These are phyloP conservation scores for Trichosanthes truncata DNA, from an alignment of 306 rosid genomes.

Conservation along the genomic window DNA sequence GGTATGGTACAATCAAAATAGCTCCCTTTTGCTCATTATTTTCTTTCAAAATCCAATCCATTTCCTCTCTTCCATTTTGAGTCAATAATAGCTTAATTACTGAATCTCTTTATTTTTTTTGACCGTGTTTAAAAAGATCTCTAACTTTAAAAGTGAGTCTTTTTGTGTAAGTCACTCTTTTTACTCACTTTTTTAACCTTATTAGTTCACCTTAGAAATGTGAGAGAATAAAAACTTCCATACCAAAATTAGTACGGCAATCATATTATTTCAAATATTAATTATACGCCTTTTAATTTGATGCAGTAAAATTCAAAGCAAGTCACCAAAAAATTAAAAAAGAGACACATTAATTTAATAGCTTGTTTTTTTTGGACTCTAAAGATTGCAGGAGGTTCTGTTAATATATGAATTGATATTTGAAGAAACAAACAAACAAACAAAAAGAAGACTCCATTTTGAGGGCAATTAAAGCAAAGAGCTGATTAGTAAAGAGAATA, in stretches of 20 bases:
- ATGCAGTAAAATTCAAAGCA: background rate
- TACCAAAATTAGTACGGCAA: background rate
- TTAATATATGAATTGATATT: too few species aligned
- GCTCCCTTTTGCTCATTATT: background rate
- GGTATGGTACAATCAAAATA: background rate
- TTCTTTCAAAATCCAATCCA: background rate
- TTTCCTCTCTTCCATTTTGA: background rate
- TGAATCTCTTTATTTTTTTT: background rate
- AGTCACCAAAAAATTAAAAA: background rate
- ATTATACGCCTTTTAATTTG: too few species aligned
- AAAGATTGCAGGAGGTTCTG: background rate
- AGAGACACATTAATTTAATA: background rate
- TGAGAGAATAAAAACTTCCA: background rate
- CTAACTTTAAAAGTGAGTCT: background rate
- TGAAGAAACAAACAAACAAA: background rate
- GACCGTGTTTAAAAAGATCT: background rate
- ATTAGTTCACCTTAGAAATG: background rate
- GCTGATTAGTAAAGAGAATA: background rate
- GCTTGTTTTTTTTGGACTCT: background rate
- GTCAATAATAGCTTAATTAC: background rate
- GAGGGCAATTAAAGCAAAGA: background rate
- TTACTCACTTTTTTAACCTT: background rate
- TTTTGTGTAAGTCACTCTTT: background rate
- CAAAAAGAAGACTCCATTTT: slow-evolving; percentile 2
- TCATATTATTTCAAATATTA: too few species aligned